A percentile compares a stretch with the other conserved stretches of the same genome.
Conservation (phyloP, 1,284 basidiomycete genomes). For the Trichosporon sp. region DNA sequence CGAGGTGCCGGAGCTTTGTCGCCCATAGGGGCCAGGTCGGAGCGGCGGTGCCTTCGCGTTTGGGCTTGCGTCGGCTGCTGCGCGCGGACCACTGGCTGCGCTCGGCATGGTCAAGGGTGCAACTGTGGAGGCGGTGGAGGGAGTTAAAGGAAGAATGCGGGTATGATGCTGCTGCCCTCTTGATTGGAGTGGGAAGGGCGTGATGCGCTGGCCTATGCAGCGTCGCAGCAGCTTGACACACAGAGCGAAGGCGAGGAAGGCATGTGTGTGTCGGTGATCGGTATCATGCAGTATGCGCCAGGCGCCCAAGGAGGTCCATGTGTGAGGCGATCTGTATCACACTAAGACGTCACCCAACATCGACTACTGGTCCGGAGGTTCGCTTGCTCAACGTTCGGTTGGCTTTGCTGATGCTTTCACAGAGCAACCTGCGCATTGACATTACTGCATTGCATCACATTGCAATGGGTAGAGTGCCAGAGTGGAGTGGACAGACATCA, state of each 20-base stretch:
- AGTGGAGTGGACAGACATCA: too few species aligned
- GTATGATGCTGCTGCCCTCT: background rate
- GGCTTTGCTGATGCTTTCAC: background rate
- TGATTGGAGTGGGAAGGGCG: background rate
- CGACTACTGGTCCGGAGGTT: background rate
- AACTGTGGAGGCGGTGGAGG: background rate
- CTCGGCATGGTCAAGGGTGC: background rate
- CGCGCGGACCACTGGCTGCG: background rate
- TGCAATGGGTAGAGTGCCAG: too few species aligned
- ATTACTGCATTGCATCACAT: too few species aligned
- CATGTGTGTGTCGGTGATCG: background rate
- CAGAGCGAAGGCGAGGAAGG: background rate
- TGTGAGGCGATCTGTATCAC: background rate
- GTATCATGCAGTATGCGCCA: background rate
- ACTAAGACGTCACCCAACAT: background rate
- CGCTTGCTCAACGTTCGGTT: background rate
- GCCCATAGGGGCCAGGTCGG: background rate
- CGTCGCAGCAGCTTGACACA: background rate
- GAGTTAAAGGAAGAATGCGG: background rate
- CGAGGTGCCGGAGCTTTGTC: too few species aligned
- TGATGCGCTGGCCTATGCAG: background rate
- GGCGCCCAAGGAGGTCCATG: background rate
- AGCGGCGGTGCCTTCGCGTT: background rate
- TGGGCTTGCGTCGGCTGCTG: background rate
- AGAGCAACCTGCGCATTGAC: background rate